A percentile compares a stretch with the other conserved stretches of the same genome.
These are phyloP conservation scores for Globisporangium paddicum DNA, from an alignment of 352 stramenopile species.

Conservation along the genomic window DNA sequence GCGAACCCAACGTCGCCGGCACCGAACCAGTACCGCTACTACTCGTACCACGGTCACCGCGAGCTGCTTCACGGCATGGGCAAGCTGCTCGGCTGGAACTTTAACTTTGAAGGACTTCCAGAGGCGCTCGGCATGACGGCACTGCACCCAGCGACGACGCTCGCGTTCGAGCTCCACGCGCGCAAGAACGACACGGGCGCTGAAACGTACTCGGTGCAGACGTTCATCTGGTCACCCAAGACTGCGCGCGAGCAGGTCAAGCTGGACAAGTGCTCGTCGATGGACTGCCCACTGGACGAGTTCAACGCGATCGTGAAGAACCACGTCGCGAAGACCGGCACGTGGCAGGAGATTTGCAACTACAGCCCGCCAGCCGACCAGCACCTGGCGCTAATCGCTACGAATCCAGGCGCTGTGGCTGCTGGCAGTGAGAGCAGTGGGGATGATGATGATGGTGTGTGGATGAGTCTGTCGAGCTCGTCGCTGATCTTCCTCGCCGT, in stretches of 20 bases:
- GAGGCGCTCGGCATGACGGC: constrained; percentile 51
- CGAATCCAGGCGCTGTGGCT: background rate
- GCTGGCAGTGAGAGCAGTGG: background rate
- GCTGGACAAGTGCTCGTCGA: constrained; percentile 70
- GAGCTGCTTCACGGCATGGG: constrained; percentile 76
- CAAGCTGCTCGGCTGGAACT: constrained; percentile 78
- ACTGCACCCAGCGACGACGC: constrained; percentile 59
- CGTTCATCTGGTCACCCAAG: constrained; percentile 70
- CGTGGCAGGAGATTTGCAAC: constrained; percentile 80
- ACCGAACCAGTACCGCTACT: constrained; percentile 34
- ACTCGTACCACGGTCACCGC: constrained; percentile 75
- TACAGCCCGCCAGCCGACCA: constrained; percentile 35
- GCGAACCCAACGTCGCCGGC: constrained; percentile 39
- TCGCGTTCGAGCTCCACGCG: constrained; percentile 69
- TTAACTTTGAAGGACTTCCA: constrained; percentile 52
- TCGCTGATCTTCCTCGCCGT: constrained; percentile 43
- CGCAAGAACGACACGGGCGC: constrained; percentile 16
- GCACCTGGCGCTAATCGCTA: constrained; percentile 13
- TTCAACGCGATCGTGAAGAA: constrained; percentile 67
- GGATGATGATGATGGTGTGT: background rate
- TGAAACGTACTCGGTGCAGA: constrained; percentile 65
- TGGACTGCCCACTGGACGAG: constrained; percentile 68
- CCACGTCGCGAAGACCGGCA: constrained; percentile 64
- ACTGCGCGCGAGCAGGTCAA: constrained; percentile 64
- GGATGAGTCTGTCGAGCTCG: constrained; percentile 22